Percentiles rank a stretch among this genome's conserved stretches.
phyloP scores from a whole-genome alignment of 441 rosid genomes.

The Bruguiera hainesii region DNA sequence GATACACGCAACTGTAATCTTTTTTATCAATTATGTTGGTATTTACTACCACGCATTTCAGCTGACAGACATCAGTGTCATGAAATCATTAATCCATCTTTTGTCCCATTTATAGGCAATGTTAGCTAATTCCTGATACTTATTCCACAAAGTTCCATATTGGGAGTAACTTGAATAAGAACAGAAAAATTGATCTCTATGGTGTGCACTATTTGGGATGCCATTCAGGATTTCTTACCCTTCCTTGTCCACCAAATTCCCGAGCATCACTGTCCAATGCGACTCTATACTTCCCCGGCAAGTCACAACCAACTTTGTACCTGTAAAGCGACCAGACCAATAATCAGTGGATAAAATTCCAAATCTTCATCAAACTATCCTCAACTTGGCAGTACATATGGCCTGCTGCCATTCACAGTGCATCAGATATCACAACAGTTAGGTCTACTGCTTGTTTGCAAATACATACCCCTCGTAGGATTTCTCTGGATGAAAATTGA shows the following conservation, averaged over 20 bases:
- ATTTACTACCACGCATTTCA: too few relatives aligned
- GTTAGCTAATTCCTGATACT: too few relatives aligned
- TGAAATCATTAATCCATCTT: too few relatives aligned
- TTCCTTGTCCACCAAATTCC: constrained; percentile 76
- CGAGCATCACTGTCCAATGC: constrained; percentile 71
- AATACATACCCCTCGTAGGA: constrained; percentile 62
- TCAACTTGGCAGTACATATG: not conserved
- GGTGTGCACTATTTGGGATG: not conserved
- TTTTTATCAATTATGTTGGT: too few relatives aligned
- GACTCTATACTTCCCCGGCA: constrained; percentile 79
- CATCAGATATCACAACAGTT: not conserved
- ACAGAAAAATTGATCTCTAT: too few relatives aligned
- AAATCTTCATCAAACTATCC: not conserved
- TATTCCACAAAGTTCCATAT: too few relatives aligned
- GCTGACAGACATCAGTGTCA: too few relatives aligned
- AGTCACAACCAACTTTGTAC: constrained; percentile 76
- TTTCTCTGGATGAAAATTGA: constrained; percentile 77
- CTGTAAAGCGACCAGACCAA: constrained; percentile 35
- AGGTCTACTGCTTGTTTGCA: constrained; percentile 3
- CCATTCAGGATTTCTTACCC: constrained; percentile 39
- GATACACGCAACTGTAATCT: too few relatives aligned
- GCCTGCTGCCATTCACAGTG: constrained; percentile 10
- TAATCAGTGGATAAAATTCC: constrained; percentile 6
- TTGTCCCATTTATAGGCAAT: too few relatives aligned
- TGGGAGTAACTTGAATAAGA: too few relatives aligned